Evolutionary conservation across 257 asterid species (phyloP), one percentile per base, ranked within the genome.

Genomic region (Nicotiana tabacum): DNA sequence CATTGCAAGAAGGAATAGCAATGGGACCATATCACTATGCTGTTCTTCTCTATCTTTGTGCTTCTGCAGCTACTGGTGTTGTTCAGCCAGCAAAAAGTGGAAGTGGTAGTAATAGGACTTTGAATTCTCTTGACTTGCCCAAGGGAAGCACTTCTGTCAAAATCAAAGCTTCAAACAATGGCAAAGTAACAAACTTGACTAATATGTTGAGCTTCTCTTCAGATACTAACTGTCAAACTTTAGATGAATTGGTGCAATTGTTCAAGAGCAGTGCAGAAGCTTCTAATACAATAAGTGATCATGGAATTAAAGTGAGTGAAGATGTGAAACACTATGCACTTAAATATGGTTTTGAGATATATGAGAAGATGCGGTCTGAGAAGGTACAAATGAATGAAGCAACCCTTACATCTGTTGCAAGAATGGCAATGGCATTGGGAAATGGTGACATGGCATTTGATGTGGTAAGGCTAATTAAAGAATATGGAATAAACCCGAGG

Each of bases 21-120:
- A 81, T 94, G 87, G 93, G 84, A 69, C 93, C 88, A 86, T 92
- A 94, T 79, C 98, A 94, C 87, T 93, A 89, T 88, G 91, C 92
- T 83, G 97, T 92, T 82, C 92, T 94, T 29, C 85, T 94, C 55
- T 94, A 94, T 87, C 97, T 94, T 81, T 94, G 97, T 90, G 90
- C 98, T 30, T 92, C 97, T 83, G 97, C 98, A 8, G 97, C 97
- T 72, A 88, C 93, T 78, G 97, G 97, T 53, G 57, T 90, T 69
- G 91, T 94, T 64, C 97, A 90, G 88, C 95, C 98, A 1, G 98
- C 97, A 0, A 93, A 93, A 82, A 94, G 98, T 64, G 97, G 98
- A 81, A 91, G 88, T 39, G 85, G 84, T 3, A 65, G 84, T 3
- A 68, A 53, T 72, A 90, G 97, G 85, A 89, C 84, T 81, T 82